These are phyloP conservation scores for Podospora bellae-mahoneyi DNA, from an alignment of 495 filamentous ascomycete genomes.

Conservation along the genomic window DNA sequence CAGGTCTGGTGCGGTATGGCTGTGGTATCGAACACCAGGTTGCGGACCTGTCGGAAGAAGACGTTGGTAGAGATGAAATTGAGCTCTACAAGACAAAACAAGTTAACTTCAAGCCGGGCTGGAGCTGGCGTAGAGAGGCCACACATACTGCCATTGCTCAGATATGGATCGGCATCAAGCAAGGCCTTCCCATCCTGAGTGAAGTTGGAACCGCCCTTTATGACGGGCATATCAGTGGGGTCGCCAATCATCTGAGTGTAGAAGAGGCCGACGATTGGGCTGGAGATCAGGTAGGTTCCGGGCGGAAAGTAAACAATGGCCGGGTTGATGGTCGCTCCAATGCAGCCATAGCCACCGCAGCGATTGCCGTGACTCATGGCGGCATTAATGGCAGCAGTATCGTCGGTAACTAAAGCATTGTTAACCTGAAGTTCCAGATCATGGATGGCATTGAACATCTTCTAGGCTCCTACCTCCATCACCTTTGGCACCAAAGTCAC, in stretches of 20 bases:
- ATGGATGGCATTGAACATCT: not conserved
- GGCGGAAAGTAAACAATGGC: conserved; percentile 68
- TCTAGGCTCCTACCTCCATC: conserved; percentile 50
- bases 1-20: conserved; percentile 57
- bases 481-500: conserved; percentile 72
- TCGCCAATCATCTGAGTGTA: conserved; percentile 64
- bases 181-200: conserved; percentile 26
- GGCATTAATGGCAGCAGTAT: conserved; percentile 77
- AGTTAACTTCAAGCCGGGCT: not conserved
- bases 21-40: conserved; percentile 82
- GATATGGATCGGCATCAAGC: conserved; percentile 27
- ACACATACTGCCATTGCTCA: conserved; percentile 23
- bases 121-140: not conserved
- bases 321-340: conserved; percentile 68
- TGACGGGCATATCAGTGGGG: conserved; percentile 57
- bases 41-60: conserved; percentile 91
- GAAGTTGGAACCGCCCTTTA: conserved; percentile 67
- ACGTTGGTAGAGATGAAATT: conserved; percentile 66
- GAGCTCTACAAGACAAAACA: conserved; percentile 14
- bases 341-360: conserved; percentile 75
- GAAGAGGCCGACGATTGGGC: conserved; percentile 60
- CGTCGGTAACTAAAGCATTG: conserved; percentile 61
- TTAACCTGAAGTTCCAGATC: not conserved
- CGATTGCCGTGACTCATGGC: conserved; percentile 69
- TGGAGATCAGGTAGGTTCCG: conserved; percentile 60